phyloP scores from a whole-genome alignment of 352 stramenopile genomes.

The Globisporangium acanthophoron region DNA sequence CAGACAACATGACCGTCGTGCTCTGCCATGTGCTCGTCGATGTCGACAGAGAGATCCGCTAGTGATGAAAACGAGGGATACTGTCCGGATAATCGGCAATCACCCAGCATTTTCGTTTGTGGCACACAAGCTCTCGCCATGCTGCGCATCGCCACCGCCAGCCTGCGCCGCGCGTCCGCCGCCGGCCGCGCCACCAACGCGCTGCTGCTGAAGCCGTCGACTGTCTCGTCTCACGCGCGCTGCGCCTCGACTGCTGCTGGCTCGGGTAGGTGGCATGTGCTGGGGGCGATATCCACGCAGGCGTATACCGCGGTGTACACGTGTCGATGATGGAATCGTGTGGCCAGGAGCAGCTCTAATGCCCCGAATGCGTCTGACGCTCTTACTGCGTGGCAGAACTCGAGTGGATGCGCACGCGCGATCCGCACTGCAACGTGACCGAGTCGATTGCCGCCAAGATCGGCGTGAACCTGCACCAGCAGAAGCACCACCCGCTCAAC shows the following conservation, averaged over 20 bases:
- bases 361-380: background rate
- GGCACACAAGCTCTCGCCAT: conserved; percentile 1
- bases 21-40: conserved; percentile 40
- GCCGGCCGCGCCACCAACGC: background rate
- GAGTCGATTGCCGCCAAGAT: conserved; percentile 86
- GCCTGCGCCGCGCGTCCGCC: background rate
- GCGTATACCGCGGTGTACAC: background rate
- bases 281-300: background rate
- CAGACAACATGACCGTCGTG: conserved; percentile 88
- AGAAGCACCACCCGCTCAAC: conserved; percentile 85
- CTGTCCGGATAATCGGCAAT: background rate
- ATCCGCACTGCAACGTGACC: conserved; percentile 87
- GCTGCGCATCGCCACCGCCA: conserved; percentile 4
- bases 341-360: background rate
- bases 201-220: background rate
- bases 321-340: background rate
- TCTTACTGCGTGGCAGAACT: conserved; percentile 26
- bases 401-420: conserved; percentile 71
- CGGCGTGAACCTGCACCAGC: conserved; percentile 80
- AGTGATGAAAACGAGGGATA: background rate
- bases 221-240: background rate
- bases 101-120: background rate
- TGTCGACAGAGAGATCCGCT: background rate
- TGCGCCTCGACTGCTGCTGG: background rate
- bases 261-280: background rate